Conservation (phyloP, 192 early-diverging fungal genomes). For the Backusella parvicylindrica region DNA sequence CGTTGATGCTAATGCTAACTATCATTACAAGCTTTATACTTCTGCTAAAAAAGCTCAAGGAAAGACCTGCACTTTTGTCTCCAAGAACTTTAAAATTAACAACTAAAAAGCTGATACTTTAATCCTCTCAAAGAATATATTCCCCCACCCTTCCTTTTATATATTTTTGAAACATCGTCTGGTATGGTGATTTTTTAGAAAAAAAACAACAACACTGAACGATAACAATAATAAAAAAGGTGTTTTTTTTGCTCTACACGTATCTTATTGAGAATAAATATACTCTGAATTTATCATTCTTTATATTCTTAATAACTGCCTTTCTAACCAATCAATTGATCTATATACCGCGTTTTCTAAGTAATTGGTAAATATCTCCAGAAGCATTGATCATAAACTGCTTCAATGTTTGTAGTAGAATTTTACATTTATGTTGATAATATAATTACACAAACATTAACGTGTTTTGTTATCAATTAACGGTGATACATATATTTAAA, state of each 20-base stretch:
- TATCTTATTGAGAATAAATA: neutral
- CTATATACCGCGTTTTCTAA: no score
- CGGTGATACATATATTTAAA: no score
- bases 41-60: conserved; percentile 11
- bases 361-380: no score
- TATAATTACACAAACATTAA: no score
- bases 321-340: no score
- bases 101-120: neutral
- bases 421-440: no score
- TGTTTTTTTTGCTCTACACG: neutral
- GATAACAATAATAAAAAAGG: no score
- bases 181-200: neutral
- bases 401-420: no score
- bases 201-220: neutral
- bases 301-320: no score
- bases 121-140: neutral
- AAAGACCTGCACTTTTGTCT: conserved; percentile 16
- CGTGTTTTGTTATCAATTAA: no score
- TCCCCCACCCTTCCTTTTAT: neutral
- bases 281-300: no score
- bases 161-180: neutral
- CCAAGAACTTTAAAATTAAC: conserved; percentile 23
- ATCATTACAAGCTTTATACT: conserved; percentile 24
- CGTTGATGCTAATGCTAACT: conserved; percentile 12
- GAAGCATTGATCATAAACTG: no score